A percentile compares a stretch with the other conserved stretches of the same genome.
Conservation (phyloP, 2,329 filamentous ascomycete genomes). For the Raffaelea ambrosiae region DNA sequence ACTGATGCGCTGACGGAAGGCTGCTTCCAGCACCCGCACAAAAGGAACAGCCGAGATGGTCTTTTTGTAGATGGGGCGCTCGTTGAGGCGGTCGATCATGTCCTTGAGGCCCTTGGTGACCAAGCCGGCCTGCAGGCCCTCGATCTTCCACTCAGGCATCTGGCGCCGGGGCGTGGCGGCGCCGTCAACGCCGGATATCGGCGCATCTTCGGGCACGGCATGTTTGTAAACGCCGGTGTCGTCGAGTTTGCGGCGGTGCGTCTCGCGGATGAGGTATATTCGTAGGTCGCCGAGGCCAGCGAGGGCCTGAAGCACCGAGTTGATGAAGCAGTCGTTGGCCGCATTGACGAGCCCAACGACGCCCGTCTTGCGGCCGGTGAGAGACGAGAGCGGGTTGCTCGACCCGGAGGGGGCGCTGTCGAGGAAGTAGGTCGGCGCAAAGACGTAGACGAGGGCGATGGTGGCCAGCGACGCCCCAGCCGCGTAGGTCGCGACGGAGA, state of each 20-base stretch:
- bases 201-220: conserved; percentile 37
- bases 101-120: conserved; percentile 86
- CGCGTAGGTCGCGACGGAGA: conserved; percentile 84
- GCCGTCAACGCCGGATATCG: conserved; percentile 3
- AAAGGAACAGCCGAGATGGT: conserved; percentile 84
- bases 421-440: conserved; percentile 93
- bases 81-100: conserved; percentile 85
- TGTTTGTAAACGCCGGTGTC: conserved; percentile 66
- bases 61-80: conserved; percentile 87
- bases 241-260: conserved; percentile 74
- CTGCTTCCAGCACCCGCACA: conserved; percentile 71
- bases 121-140: conserved; percentile 66
- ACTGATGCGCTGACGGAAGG: conserved; percentile 85
- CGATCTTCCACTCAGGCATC: conserved; percentile 51
- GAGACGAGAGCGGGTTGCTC: conserved; percentile 15
- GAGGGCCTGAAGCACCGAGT: conserved; percentile 87
- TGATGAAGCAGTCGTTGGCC: conserved; percentile 96
- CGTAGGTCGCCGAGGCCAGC: conserved; percentile 85
- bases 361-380: conserved; percentile 60
- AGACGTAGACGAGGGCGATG: conserved; percentile 92
- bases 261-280: conserved; percentile 85
- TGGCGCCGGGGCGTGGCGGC: conserved; percentile 9
- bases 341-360: conserved; percentile 84
- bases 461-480: conserved; percentile 92
- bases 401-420: conserved; percentile 62